These are phyloP conservation scores for Ceratocystis diversiconidia DNA, from an alignment of 2,329 filamentous ascomycete species.

Conservation along the genomic window DNA sequence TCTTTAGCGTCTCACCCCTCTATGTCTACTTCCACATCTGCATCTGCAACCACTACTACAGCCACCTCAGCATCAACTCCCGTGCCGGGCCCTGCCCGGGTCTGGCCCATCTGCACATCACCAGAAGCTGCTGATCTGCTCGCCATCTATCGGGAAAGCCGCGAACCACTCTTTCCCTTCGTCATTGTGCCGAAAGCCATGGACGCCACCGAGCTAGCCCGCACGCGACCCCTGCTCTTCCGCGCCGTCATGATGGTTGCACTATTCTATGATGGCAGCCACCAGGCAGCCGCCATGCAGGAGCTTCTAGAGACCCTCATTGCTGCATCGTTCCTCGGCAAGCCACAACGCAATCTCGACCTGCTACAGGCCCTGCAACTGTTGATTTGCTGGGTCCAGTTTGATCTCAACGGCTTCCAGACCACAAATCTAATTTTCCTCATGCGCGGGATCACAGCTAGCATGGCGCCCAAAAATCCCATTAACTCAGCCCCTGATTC, in stretches of 20 bases:
- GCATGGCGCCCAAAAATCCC: constrained; percentile 21
- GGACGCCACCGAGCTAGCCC: constrained; percentile 27
- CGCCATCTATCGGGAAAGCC: constrained; percentile 25
- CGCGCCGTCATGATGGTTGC: constrained; percentile 35
- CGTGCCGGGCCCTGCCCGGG: not conserved
- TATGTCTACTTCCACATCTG: constrained; percentile 10
- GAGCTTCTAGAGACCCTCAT: constrained; percentile 32
- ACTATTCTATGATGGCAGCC: constrained; percentile 30
- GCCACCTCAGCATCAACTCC: constrained; percentile 19
- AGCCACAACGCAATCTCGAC: constrained; percentile 33
- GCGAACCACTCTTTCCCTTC: constrained; percentile 32
- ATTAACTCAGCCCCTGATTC: constrained; percentile 17
- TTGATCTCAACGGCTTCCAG: constrained; percentile 33
- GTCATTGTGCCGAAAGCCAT: constrained; percentile 29
- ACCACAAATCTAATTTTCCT: constrained; percentile 37
- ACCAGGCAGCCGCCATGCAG: constrained; percentile 32
- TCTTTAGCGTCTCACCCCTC: not conserved
- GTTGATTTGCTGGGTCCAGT: constrained; percentile 30
- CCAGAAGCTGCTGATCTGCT: constrained; percentile 32
- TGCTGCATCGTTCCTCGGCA: constrained; percentile 28
- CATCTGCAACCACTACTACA: not conserved
- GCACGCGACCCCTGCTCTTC: constrained; percentile 33
- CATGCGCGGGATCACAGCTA: constrained; percentile 25
- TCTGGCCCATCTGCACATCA: constrained; percentile 20
- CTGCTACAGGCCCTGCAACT: constrained; percentile 35